Base-by-base conservation (phyloP, 257 asterid genomes). In the Avicennia marina region DNA sequence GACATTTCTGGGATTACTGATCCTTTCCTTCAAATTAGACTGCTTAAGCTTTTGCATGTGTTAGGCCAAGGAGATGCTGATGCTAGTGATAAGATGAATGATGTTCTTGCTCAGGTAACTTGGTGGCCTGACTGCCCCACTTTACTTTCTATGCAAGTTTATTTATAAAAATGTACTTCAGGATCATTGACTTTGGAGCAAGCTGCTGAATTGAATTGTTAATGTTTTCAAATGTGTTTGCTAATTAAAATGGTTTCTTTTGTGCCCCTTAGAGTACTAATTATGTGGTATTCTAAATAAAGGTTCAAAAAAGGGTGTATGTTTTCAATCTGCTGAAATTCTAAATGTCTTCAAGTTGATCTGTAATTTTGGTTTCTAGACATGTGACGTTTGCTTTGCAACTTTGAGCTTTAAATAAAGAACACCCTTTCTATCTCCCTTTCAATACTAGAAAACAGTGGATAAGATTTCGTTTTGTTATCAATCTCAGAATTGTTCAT, bases 81-180 rank as follows among this genome's bases (percentile, higher is more conserved):
- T 72, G 89, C 96, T 48, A 93, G 99, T 76, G 99, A 93, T 80
- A 33, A 76, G 32, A 93, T 89, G 97, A 93, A 84, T 74, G 99
- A 93, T 69, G 81, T 93, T 60, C 96, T 89, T 61, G 99, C 99
- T 63, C 99, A 93, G 96, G 99, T 80, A 60, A 74, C 75, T 56
- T 46, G 26, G 34, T 53, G 40, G 33, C 15, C 57, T 44, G 31
- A 29, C 2, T 36, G 2, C 41, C 2, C 41, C 41, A 0, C 41
- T 36, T 36, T 36, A 36, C 41, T 11, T 36, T 36, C 13, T 11
- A 2, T 7, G 9, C 41, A 11, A 36, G 13, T 36, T 36, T 11
- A 36, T 7, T 36, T 36, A 12, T 5, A 36, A 5, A 11, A 36
- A 36, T 36, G 3, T 11, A 5, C 10, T 5, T 36, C 9, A 7